Evolutionary conservation across 2,329 filamentous ascomycete genomes (phyloP).

Genomic region (Epichloe brachyelytri): DNA sequence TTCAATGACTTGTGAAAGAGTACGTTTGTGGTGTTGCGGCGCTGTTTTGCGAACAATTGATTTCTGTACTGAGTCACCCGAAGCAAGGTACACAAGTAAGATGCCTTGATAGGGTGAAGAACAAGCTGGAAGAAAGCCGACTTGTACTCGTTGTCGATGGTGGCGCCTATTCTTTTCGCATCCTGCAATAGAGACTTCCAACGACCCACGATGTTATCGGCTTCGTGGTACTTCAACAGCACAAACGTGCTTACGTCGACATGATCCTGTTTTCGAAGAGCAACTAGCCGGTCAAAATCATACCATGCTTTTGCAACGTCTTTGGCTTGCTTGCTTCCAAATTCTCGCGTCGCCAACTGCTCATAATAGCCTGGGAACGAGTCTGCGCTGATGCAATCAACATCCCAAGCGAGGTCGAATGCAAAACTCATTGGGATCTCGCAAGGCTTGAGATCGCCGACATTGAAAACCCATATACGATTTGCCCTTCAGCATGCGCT

Average conservation of each 20-base stretch:
- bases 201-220: conserved; percentile 36
- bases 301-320: conserved; percentile 37
- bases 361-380: conserved; percentile 30
- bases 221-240: conserved; percentile 46
- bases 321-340: conserved; percentile 30
- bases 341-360: conserved; percentile 36
- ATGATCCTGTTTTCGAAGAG: conserved; percentile 46
- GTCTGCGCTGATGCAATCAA: conserved; percentile 28
- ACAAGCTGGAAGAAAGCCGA: conserved; percentile 48
- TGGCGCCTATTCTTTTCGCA: conserved; percentile 31
- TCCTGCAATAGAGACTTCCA: conserved; percentile 36
- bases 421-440: conserved; percentile 43
- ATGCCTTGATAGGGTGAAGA: conserved; percentile 46
- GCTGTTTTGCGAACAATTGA: conserved; percentile 40
- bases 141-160: conserved; percentile 28
- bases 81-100: conserved; percentile 38
- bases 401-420: conserved; percentile 44
- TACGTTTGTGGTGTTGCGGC: conserved; percentile 41
- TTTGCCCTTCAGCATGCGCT: conserved; percentile 34
- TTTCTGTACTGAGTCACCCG: conserved; percentile 35
- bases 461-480: conserved; percentile 50
- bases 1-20: conserved; percentile 32
- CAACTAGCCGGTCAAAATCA: conserved; percentile 35
- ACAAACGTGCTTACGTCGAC: conserved; percentile 44
- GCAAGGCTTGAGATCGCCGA: conserved; percentile 47